These are phyloP conservation scores for Ensete ventricosum DNA, from an alignment of 176 grass and related monocot species.

Conservation along the genomic window DNA sequence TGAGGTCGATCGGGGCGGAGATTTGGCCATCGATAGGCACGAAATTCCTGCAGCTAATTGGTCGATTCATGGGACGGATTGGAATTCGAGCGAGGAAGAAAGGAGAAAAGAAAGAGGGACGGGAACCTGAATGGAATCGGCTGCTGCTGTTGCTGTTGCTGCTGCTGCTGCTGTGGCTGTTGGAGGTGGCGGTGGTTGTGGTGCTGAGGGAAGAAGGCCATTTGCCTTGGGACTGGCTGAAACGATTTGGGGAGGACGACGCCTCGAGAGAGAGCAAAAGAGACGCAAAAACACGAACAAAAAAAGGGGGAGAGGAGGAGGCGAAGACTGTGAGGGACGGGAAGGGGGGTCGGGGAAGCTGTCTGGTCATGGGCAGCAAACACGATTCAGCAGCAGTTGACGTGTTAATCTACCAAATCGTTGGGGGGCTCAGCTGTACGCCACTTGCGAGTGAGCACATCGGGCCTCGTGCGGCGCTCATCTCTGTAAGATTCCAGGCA, in stretches of 20 bases:
- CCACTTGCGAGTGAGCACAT: too few relatives aligned
- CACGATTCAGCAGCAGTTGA: not conserved
- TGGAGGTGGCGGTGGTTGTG: not conserved
- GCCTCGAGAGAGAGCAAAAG: not conserved
- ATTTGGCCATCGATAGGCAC: constrained; percentile 82
- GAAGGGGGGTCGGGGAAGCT: not conserved
- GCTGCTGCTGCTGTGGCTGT: not conserved
- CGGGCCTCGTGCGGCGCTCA: too few relatives aligned
- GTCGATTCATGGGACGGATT: not conserved
- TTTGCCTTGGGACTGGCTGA: not conserved
- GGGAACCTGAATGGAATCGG: constrained; percentile 51
- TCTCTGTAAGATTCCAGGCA: too few relatives aligned
- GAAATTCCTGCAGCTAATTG: constrained; percentile 43
- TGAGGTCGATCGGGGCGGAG: constrained; percentile 59
- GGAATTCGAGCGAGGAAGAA: constrained; percentile 13
- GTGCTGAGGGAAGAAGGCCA: constrained; percentile 15
- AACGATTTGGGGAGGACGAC: not conserved
- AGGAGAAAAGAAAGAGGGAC: not conserved
- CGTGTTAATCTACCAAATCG: too few relatives aligned
- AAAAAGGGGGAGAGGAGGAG: too few relatives aligned
- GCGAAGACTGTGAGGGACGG: not conserved
- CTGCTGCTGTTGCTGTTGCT: constrained; percentile 38
- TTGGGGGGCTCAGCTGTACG: too few relatives aligned
- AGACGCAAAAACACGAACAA: not conserved
- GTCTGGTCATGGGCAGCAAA: not conserved